Evolutionary conservation across 164 flowering plant species (phyloP).

Genomic region (Saururus chinensis): DNA sequence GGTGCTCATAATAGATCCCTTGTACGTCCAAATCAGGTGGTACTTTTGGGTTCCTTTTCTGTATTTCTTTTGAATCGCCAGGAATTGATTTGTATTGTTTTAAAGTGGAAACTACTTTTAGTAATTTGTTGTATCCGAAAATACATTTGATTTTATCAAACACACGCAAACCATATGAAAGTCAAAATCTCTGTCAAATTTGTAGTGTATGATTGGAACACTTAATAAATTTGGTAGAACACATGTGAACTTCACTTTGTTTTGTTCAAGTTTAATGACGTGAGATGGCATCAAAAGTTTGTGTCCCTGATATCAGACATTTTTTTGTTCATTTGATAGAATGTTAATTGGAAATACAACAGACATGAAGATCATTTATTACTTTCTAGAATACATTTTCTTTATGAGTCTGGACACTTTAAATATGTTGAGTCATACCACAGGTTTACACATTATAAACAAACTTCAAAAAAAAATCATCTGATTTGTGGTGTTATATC

Average conservation of each 20-base stretch:
- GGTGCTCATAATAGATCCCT: neutral
- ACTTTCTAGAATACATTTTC: no score
- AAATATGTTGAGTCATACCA: neutral
- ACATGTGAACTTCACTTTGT: neutral
- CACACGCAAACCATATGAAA: neutral
- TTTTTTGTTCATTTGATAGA: no score
- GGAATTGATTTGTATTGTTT: neutral
- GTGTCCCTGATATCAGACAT: no score
- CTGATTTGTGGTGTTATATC: neutral
- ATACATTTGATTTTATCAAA: neutral
- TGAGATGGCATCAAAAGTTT: no score
- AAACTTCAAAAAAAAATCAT: neutral
- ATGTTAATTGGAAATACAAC: no score
- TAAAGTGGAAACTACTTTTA: neutral
- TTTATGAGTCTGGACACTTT: neutral
- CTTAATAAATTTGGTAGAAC: neutral
- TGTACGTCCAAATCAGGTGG: conserved; percentile 1
- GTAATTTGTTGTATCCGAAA: neutral
- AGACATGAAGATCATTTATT: no score
- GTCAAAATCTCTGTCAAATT: neutral
- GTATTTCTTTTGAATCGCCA: neutral
- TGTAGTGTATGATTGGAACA: neutral
- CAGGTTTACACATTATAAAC: neutral
- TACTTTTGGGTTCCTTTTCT: neutral
- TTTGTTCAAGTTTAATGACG: neutral